Base-by-base conservation (phyloP, 768 basidiomycete species). In the Termitomyces eurrhizus region DNA sequence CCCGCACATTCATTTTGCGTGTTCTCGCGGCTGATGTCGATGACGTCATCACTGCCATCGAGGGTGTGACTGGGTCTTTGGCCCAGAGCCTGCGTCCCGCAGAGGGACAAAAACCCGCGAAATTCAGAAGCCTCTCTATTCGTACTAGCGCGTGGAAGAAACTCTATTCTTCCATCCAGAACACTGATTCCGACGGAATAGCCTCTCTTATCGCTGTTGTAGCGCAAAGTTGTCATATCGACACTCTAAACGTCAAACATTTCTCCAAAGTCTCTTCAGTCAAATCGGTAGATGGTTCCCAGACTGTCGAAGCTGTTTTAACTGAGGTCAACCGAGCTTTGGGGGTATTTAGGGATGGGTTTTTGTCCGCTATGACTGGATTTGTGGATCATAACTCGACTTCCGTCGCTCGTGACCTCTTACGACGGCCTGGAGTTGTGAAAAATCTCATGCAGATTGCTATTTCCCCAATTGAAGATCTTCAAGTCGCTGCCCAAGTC, bases 381-480 rank as follows among this genome's bases (percentile, higher is more conserved):
- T 87, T 88, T 67, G 82, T 87, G 18, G 84, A 92, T 68, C 82
- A 80, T 64, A 86, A 79, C 64, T 74, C 79, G 36, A 80, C 84
- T 8, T 66, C 74, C n/a, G 71, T 78, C 44, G 74, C 86, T 18
- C 74, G 83, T 51, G 74, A 81, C 7, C 71, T 95, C 36, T 77
- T 95, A 52, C 71, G 74, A 50, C 76, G 73, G 7, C 78, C 82
- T 1, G 83, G 79, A 13, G 80, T 89, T 32, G 85, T 83, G 4
- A 79, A 83, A 65, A 75, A 86, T 50, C 72, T 89, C 48, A 82
- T 88, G 60, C 70, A 79, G 39, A 79, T 96, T 39, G 83, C 96
- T 70, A 75, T 98, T 36, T 98, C 94, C 21, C 95, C 96, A 0
- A 79, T 88, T 35, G 86, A 87, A 21, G 82, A 85, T 14, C 74